Percentiles rank a stretch among this genome's conserved stretches.
phyloP scores from a whole-genome alignment of 2,329 filamentous ascomycete species.

The Pestalotiopsis sp. region DNA sequence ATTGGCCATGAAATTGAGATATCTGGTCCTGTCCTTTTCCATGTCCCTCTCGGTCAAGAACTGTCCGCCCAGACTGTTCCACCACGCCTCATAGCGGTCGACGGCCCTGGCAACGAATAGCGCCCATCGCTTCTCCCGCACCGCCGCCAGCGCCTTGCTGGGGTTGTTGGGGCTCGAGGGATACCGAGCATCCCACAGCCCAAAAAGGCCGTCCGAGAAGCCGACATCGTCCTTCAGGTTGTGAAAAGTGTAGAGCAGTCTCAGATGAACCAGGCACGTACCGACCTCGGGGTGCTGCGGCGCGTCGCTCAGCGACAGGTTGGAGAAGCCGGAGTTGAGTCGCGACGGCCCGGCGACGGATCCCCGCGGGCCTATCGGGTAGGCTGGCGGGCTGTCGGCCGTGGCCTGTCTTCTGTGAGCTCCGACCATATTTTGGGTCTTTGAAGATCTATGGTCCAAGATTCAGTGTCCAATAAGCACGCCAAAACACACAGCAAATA shows the following conservation, averaged over 20 bases:
- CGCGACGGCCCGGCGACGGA: slow-evolving; percentile 3
- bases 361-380: background rate
- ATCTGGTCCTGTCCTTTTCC: slow-evolving; percentile 6
- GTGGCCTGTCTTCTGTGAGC: background rate
- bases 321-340: slow-evolving; percentile 7
- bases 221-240: slow-evolving; percentile 5
- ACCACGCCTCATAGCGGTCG: slow-evolving; percentile 11
- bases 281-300: background rate
- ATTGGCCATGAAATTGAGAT: slow-evolving; percentile 9
- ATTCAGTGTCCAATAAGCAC: background rate
- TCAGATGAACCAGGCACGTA: slow-evolving; percentile 6
- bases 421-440: background rate
- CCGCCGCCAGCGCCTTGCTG: background rate
- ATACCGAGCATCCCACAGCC: slow-evolving; percentile 3
- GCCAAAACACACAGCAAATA: background rate
- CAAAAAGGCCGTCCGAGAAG: background rate
- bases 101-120: slow-evolving; percentile 3
- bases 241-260: slow-evolving; percentile 3
- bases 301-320: background rate
- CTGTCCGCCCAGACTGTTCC: slow-evolving; percentile 6
- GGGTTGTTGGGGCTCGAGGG: background rate
- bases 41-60: slow-evolving; percentile 8
- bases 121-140: slow-evolving; percentile 7
- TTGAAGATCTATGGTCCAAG: background rate
- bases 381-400: slow-evolving; percentile 5